These are phyloP conservation scores for Gymnopilus dilepis DNA, from an alignment of 768 basidiomycete species.

Conservation along the genomic window DNA sequence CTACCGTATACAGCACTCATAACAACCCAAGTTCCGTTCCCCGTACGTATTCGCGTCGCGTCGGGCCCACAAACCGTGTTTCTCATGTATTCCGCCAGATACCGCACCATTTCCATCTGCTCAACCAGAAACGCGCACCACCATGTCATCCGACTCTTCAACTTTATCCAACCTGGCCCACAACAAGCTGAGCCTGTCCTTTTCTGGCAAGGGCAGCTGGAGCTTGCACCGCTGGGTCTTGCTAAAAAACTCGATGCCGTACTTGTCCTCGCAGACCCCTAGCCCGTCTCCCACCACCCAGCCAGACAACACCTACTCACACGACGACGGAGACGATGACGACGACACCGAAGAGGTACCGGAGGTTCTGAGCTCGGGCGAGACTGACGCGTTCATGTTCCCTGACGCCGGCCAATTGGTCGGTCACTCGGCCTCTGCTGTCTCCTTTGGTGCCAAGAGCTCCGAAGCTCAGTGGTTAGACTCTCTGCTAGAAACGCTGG, in stretches of 20 bases:
- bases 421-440: constrained; percentile 29
- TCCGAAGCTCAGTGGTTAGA: constrained; percentile 86
- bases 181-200: constrained; percentile 72
- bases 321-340: constrained; percentile 48
- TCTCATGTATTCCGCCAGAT: constrained; percentile 23
- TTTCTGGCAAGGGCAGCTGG: constrained; percentile 66
- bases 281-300: constrained; percentile 36
- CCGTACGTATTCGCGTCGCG: constrained; percentile 29
- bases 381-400: constrained; percentile 78
- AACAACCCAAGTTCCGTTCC: constrained; percentile 24
- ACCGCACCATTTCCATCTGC: constrained; percentile 19
- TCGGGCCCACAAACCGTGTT: constrained; percentile 22
- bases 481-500: constrained; percentile 75
- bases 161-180: constrained; percentile 70
- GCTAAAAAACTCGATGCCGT: constrained; percentile 81
- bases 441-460: constrained; percentile 34
- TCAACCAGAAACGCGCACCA: constrained; percentile 21
- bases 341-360: constrained; percentile 55
- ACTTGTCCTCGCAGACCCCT: constrained; percentile 48
- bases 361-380: constrained; percentile 54
- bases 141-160: constrained; percentile 55
- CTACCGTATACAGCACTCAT: constrained; percentile 77
- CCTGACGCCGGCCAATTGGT: constrained; percentile 73
- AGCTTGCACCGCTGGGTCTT: constrained; percentile 89
- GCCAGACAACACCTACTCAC: constrained; percentile 32